Conservation (phyloP, 1,284 basidiomycete species). For the Ganoderma sinense region DNA sequence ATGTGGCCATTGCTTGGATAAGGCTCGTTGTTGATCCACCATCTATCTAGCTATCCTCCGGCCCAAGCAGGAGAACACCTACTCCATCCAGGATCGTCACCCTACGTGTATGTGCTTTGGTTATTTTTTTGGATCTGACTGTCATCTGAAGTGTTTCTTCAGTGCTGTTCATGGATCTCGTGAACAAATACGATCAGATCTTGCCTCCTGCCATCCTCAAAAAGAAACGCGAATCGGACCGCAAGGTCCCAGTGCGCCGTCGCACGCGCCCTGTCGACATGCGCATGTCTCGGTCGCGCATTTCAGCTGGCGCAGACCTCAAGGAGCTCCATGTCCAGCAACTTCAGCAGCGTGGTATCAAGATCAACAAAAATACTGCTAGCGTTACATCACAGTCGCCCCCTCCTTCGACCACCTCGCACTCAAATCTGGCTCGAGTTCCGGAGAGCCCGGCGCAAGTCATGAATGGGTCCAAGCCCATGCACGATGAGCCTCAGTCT, state of each 20-base stretch:
- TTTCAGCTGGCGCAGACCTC: conserved; percentile 51
- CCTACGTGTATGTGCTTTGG: conserved; percentile 68
- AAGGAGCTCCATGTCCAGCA: conserved; percentile 67
- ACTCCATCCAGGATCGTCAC: conserved; percentile 88
- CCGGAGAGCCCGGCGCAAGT: conserved; percentile 21
- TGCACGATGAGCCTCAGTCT: conserved; percentile 12
- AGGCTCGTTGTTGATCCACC: conserved; percentile 6
- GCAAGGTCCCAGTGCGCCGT: conserved; percentile 83
- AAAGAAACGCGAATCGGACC: conserved; percentile 88
- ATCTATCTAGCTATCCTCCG: conserved; percentile 72
- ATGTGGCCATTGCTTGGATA: conserved; percentile 40
- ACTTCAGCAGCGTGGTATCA: conserved; percentile 39
- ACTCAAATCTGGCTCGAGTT: conserved; percentile 14
- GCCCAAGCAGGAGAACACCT: conserved; percentile 82
- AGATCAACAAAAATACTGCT: conserved; percentile 18
- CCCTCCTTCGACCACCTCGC: conserved; percentile 27
- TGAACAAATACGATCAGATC: conserved; percentile 79
- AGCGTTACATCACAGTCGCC: conserved; percentile 21
- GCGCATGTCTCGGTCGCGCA: conserved; percentile 72
- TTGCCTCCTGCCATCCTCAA: conserved; percentile 83
- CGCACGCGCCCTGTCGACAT: conserved; percentile 91
- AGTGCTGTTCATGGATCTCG: conserved; percentile 86
- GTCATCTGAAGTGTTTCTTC: background rate
- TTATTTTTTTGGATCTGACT: background rate
- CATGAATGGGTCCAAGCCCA: conserved; percentile 20